Evolutionary conservation across 345 rosid genomes (phyloP), one percentile per base, ranked within the genome.

Genomic region (Salix koriyanagi): DNA sequence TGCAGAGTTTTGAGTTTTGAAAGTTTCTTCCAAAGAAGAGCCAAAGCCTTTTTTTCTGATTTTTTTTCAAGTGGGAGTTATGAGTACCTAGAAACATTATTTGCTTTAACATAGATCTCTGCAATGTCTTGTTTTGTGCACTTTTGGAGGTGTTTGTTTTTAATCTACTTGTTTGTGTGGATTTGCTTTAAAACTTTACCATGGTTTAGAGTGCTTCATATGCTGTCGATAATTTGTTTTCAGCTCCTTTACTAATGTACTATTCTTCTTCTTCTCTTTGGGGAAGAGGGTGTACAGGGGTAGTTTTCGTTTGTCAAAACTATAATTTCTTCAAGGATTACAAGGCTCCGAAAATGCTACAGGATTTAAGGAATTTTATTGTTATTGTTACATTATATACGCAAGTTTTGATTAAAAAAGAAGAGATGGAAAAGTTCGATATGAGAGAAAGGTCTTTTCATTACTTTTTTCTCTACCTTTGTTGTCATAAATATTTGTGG

Each of bases 41-140:
- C 12, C 50, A 8, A 65, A 65, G 39, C 19, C 41, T 28, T 34
- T 67, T 67, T 48, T 34, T 66, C 37, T 36, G 37, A 36, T 36
- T 36, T 66, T 15, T 69, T 76, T 70, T 26, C 10, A 30, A 34
- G 6, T 41, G 23, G 21, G 13, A 30, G 11, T n/a, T n/a, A n/a
- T n/a, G n/a, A 37, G 50, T 19, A 12, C 21, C 32, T 4, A 34
- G 37, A 67, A 32, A 7, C 56, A 21, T 12, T 64, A 2, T 42
- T 67, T 42, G 36, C 41, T 78, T 78, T 37, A 16, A 42, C 50
- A 30, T 54, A 42, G 69, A 67, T 72, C 76, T 73, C 72, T 15
- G 74, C n/a, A n/a, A n/a, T n/a, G n/a, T n/a, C n/a, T n/a, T n/a
- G n/a, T n/a, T n/a, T n/a, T n/a, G n/a, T n/a, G n/a, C n/a, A n/a